These are phyloP conservation scores for Kodamaea laetipori DNA, from an alignment of 805 yeast species.

Conservation along the genomic window DNA sequence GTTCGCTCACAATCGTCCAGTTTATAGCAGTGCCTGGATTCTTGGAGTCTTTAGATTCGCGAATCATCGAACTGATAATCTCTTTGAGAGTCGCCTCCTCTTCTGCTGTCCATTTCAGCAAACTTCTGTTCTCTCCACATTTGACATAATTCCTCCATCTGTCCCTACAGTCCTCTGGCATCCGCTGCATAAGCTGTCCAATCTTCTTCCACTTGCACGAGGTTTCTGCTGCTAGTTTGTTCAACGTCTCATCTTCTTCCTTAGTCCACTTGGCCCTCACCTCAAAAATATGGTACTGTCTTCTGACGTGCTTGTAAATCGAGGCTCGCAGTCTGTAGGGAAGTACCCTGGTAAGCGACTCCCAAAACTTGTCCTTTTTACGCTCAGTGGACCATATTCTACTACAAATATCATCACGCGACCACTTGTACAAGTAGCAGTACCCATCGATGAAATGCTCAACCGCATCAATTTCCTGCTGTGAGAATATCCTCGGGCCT, in stretches of 20 bases:
- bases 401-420: constrained; percentile 70
- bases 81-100: constrained; percentile 66
- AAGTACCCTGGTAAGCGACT: constrained; percentile 69
- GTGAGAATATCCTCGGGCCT: constrained; percentile 52
- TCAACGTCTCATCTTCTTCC: constrained; percentile 73
- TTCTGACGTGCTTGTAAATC: constrained; percentile 87
- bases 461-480: constrained; percentile 68
- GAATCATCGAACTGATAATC: constrained; percentile 54
- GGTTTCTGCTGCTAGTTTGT: constrained; percentile 60
- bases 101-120: constrained; percentile 75
- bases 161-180: constrained; percentile 98
- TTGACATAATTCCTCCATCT: constrained; percentile 95
- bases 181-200: constrained; percentile 77
- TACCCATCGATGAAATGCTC: constrained; percentile 74
- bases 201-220: constrained; percentile 89
- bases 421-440: constrained; percentile 60
- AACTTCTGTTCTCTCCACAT: constrained; percentile 77
- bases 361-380: constrained; percentile 90
- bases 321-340: constrained; percentile 88
- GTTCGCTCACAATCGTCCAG: constrained; percentile 90
- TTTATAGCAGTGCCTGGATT: constrained; percentile 52
- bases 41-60: constrained; percentile 8
- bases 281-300: constrained; percentile 84
- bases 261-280: constrained; percentile 89
- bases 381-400: constrained; percentile 87